Evolutionary conservation across 139 green algal species (phyloP).

Genomic region (Picochlorum sp.): DNA sequence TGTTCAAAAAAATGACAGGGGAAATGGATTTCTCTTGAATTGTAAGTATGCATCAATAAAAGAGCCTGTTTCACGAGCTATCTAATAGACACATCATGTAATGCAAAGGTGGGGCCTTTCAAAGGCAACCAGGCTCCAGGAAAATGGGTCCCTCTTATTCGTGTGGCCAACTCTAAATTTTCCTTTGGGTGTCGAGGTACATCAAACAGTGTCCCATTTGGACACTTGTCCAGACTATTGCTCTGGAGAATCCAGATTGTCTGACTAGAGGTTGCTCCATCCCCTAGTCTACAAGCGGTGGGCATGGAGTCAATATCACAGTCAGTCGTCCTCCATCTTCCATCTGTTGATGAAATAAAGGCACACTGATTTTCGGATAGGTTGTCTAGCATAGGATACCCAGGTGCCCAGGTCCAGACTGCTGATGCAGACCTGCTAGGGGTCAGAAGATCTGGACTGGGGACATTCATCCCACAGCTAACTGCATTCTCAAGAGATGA

Average conservation of each 20-base stretch:
- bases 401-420: slow-evolving; percentile 56
- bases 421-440: slow-evolving; percentile 23
- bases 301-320: slow-evolving; percentile 5
- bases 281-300: slow-evolving; percentile 18
- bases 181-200: slow-evolving; percentile 31
- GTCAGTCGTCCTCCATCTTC: slow-evolving; percentile 19
- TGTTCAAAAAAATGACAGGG: slow-evolving; percentile 15
- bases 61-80: not conserved
- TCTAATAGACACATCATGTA: not conserved
- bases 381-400: slow-evolving; percentile 22
- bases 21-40: slow-evolving; percentile 23
- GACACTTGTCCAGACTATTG: slow-evolving; percentile 15
- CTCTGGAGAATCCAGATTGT: not conserved
- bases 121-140: slow-evolving; percentile 33
- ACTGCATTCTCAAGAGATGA: slow-evolving; percentile 11
- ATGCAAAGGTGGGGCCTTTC: slow-evolving; percentile 15
- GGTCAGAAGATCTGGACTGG: slow-evolving; percentile 48
- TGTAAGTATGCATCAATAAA: not conserved
- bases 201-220: slow-evolving; percentile 13
- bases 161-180: slow-evolving; percentile 22
- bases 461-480: slow-evolving; percentile 51
- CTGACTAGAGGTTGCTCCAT: not conserved
- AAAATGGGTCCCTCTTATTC: not conserved
- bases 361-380: slow-evolving; percentile 14
- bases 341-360: slow-evolving; percentile 17